Base-by-base conservation (phyloP, 371 early-diverging fungal genomes). In the Mucor lusitanicus region DNA sequence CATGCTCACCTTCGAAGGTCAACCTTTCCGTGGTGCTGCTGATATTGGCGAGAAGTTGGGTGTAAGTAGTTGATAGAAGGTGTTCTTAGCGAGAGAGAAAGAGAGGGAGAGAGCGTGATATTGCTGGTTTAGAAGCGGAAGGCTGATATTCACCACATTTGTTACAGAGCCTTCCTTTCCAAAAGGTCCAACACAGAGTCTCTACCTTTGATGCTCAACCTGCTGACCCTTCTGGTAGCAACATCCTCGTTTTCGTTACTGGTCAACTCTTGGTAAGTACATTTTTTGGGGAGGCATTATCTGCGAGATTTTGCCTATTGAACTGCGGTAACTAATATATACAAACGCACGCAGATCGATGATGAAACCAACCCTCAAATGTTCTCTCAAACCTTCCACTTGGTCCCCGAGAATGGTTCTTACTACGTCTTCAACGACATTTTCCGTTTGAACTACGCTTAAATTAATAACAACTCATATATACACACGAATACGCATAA, bases 1-100 rank as follows among this genome's bases (percentile, higher is more conserved):
- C 58, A 92, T 92, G 93, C 73, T 97, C 71, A 87, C 92, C 54
- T 97, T 94, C 78, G 97, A 97, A 81, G 92, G 92, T 35, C 64
- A 76, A 40, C 89, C 82, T 68, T 74, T 84, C 65, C 46, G 61
- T 25, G 94, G 96, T 57, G 82, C 74, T 13, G 27, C 57, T 4
- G 67, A 25, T 62, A 94, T 96, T 72, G 77, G 87, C 48, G 89
- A 91, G 71, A 96, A 97, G 83, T 82, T 97, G 58, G 73, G 67
- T 32, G 94, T 94, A 89, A 80, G 92, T 84, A 56, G n/a, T 55
- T 23, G 17, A 19, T 3, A 59, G 23, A 39, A 30, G 12, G 37
- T 53, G 59, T n/a, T 46, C 28, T 21, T 11, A 19, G 33, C 5
- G 17, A 35, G 25, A 7, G 21, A 17, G 53, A 50, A 8, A 54